phyloP scores from a whole-genome alignment of 2,329 filamentous ascomycete genomes.

The Penicillium sp. region DNA sequence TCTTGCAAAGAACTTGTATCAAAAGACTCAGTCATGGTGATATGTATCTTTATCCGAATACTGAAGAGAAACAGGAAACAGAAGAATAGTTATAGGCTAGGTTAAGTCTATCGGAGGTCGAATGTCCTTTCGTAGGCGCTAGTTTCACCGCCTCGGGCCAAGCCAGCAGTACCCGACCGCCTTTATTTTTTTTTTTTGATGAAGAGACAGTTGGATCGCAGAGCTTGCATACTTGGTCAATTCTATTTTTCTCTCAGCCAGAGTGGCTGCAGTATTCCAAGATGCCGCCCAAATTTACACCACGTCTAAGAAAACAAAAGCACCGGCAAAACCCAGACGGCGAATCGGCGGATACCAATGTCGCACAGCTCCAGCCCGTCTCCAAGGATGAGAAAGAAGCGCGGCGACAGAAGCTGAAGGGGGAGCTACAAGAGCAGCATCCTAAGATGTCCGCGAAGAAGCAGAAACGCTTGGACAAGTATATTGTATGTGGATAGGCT shows the following conservation, averaged over 20 bases:
- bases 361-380: slow-evolving; percentile 34
- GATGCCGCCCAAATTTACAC: slow-evolving; percentile 43
- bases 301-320: slow-evolving; percentile 53
- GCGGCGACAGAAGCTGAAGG: slow-evolving; percentile 44
- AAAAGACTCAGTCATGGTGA: slow-evolving; percentile 21
- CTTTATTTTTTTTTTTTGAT: slow-evolving; percentile 19
- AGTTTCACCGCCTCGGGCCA: slow-evolving; percentile 12
- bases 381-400: slow-evolving; percentile 48
- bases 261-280: slow-evolving; percentile 12
- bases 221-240: slow-evolving; percentile 5
- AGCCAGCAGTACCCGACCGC: slow-evolving; percentile 17
- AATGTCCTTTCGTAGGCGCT: slow-evolving; percentile 9
- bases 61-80: background rate
- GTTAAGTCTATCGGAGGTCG: background rate
- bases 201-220: slow-evolving; percentile 3
- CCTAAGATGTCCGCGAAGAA: slow-evolving; percentile 56
- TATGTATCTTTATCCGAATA: background rate
- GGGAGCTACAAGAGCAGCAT: slow-evolving; percentile 47
- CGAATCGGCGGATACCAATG: slow-evolving; percentile 41
- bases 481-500: slow-evolving; percentile 44
- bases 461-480: slow-evolving; percentile 60
- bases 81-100: background rate
- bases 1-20: slow-evolving; percentile 33
- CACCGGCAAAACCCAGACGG: slow-evolving; percentile 29
- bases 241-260: slow-evolving; percentile 8